phyloP scores from a whole-genome alignment of 352 stramenopile genomes.

The Phytopythium montanum region DNA sequence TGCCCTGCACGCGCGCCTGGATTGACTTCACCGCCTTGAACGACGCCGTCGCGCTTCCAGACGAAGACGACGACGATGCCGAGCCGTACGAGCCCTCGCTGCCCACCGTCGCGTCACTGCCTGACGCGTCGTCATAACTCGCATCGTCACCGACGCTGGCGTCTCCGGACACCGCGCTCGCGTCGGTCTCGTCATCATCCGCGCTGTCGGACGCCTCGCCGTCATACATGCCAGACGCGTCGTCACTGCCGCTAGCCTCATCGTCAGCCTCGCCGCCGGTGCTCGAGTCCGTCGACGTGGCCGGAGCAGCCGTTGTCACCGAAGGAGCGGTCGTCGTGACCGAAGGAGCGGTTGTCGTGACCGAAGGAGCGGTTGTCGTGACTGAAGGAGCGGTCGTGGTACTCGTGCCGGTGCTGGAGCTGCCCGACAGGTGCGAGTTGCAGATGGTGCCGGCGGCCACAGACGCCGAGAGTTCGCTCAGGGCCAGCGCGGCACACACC shows the following conservation, averaged over 20 bases:
- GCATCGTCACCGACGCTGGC: neutral
- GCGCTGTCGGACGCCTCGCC: neutral
- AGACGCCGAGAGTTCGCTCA: neutral
- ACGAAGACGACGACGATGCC: conserved; percentile 2
- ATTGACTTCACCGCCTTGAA: conserved; percentile 42
- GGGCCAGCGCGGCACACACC: neutral
- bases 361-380: neutral
- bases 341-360: neutral
- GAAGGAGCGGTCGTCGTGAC: neutral
- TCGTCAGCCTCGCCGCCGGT: neutral
- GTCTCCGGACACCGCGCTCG: neutral
- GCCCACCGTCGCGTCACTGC: neutral
- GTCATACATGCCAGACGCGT: too few species aligned
- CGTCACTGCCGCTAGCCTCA: neutral
- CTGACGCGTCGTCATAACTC: neutral
- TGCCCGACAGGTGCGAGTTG: neutral
- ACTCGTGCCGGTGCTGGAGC: neutral
- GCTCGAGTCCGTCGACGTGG: neutral
- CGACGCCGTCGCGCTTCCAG: neutral
- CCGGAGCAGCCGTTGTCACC: neutral
- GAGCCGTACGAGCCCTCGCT: neutral
- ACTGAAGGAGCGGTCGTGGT: neutral
- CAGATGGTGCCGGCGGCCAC: neutral
- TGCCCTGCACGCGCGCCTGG: conserved; percentile 48
- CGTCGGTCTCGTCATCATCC: neutral